A percentile compares a stretch with the other conserved stretches of the same genome.
Evolutionary conservation across 345 rosid genomes (phyloP).

Genomic region (Anastatica hierochuntica): DNA sequence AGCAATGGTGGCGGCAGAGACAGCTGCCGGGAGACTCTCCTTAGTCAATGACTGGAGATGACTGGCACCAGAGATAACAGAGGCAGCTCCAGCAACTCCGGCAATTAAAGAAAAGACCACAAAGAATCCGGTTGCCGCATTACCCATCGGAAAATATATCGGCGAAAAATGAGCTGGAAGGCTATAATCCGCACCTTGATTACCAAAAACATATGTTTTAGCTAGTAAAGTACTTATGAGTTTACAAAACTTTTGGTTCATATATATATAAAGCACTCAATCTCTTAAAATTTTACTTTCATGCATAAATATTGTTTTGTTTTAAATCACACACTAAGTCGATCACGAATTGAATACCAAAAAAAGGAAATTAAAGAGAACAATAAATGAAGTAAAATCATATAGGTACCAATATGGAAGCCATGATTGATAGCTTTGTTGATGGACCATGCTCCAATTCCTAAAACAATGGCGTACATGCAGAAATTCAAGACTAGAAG

Average conservation of each 20-base stretch:
- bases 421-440: slow-evolving; percentile 71
- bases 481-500: slow-evolving; percentile 68
- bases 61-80: slow-evolving; percentile 52
- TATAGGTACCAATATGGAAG: slow-evolving; percentile 55
- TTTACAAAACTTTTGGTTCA: too few relatives aligned
- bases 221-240: too few relatives aligned
- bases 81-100: slow-evolving; percentile 81
- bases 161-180: slow-evolving; percentile 95
- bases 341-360: not conserved
- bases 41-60: slow-evolving; percentile 57
- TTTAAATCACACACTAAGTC: not conserved
- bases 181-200: slow-evolving; percentile 50
- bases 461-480: slow-evolving; percentile 59
- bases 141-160: slow-evolving; percentile 86
- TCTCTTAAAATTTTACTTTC: not conserved
- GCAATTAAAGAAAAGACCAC: slow-evolving; percentile 71
- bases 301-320: not conserved
- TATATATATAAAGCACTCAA: not conserved
- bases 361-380: not conserved
- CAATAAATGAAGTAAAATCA: too few relatives aligned
- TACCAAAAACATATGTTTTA: too few relatives aligned
- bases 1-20: slow-evolving; percentile 60
- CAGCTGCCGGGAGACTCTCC: slow-evolving; percentile 65
- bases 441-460: slow-evolving; percentile 82
- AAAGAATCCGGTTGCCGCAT: slow-evolving; percentile 92